Percentiles rank a stretch among this genome's conserved stretches.
Conservation (phyloP, 768 basidiomycete genomes). For the Lactarius indigo region DNA sequence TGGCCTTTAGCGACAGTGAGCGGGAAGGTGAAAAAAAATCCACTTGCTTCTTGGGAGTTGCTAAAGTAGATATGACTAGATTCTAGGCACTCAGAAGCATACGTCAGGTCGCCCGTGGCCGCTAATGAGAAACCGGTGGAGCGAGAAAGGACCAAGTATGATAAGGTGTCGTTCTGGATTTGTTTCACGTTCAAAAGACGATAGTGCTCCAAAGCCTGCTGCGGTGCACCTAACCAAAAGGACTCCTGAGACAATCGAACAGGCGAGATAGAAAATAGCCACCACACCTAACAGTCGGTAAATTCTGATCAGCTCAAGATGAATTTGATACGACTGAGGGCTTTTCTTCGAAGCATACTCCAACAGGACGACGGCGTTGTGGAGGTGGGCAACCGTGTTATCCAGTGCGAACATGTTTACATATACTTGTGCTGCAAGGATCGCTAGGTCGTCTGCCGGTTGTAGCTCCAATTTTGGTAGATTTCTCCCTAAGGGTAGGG, state of each 20-base stretch:
- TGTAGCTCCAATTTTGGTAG: conserved; percentile 78
- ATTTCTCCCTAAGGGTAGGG: conserved; percentile 59
- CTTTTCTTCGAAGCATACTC: conserved; percentile 72
- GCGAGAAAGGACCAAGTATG: conserved; percentile 76
- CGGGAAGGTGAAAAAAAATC: background rate
- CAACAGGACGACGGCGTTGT: conserved; percentile 59
- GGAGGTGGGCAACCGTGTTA: conserved; percentile 54
- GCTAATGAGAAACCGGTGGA: conserved; percentile 77
- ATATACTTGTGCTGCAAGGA: conserved; percentile 67
- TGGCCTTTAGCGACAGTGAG: conserved; percentile 10
- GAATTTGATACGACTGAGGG: conserved; percentile 75
- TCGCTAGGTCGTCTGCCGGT: conserved; percentile 79
- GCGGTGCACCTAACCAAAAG: conserved; percentile 56
- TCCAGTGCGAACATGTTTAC: conserved; percentile 61
- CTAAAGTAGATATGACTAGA: conserved; percentile 76
- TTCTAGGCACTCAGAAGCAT: conserved; percentile 72
- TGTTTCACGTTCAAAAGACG: conserved; percentile 74
- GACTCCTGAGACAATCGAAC: background rate
- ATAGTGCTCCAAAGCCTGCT: conserved; percentile 75
- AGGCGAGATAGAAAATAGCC: conserved; percentile 10
- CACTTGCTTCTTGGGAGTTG: conserved; percentile 69
- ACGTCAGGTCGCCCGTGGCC: conserved; percentile 70
- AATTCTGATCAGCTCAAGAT: conserved; percentile 72
- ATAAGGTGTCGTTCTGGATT: conserved; percentile 85
- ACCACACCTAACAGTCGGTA: conserved; percentile 73